These are phyloP conservation scores for Boletus fagicola DNA, from an alignment of 768 basidiomycete species.

Conservation along the genomic window DNA sequence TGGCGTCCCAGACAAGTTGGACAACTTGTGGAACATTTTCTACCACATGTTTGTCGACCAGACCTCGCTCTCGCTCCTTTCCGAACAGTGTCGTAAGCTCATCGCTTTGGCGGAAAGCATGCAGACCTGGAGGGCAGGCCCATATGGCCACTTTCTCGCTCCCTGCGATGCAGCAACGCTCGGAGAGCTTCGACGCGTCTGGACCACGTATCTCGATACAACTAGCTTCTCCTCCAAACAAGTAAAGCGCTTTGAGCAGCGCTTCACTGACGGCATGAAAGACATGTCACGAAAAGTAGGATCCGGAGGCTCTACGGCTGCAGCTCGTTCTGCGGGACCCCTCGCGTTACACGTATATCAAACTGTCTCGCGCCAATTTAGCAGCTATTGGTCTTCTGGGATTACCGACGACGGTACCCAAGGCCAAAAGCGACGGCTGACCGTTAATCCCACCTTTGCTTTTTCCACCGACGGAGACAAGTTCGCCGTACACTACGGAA, in stretches of 20 bases:
- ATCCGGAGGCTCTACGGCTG: not conserved
- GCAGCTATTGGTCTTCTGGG: conserved; percentile 25
- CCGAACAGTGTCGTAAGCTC: conserved; percentile 29
- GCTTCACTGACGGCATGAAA: conserved; percentile 12
- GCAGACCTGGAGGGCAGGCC: conserved; percentile 24
- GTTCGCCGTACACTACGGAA: conserved; percentile 30
- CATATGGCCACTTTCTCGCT: conserved; percentile 26
- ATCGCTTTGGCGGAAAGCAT: conserved; percentile 13
- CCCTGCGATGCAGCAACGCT: conserved; percentile 24
- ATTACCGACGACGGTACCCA: conserved; percentile 7
- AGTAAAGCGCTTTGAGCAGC: conserved; percentile 10
- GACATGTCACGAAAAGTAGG: not conserved
- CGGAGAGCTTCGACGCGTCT: conserved; percentile 16
- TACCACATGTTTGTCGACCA: conserved; percentile 27
- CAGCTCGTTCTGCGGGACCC: conserved; percentile 31
- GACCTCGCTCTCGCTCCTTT: conserved; percentile 16
- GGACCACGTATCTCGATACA: conserved; percentile 20
- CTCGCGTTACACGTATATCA: not conserved
- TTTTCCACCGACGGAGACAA: conserved; percentile 28
- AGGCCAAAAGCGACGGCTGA: not conserved
- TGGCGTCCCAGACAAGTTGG: conserved; percentile 3
- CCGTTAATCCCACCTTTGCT: conserved; percentile 29
- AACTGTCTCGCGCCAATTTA: conserved; percentile 16
- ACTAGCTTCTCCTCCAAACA: conserved; percentile 5
- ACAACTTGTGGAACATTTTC: conserved; percentile 27